These are phyloP conservation scores for Leptographium galeiforme DNA, from an alignment of 2,329 filamentous ascomycete genomes.

Conservation along the genomic window DNA sequence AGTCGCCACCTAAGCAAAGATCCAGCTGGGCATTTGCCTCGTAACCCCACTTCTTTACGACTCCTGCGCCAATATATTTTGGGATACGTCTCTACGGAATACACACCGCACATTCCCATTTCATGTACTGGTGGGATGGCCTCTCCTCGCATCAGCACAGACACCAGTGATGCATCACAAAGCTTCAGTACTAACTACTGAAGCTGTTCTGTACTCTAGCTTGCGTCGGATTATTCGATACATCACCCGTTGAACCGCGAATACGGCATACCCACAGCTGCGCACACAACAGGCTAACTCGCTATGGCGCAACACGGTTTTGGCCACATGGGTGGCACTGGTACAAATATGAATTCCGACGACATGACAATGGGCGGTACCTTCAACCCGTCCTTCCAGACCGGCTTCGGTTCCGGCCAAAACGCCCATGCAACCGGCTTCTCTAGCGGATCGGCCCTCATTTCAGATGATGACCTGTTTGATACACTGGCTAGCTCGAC, in stretches of 20 bases:
- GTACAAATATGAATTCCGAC: conserved; percentile 62
- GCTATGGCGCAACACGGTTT: conserved; percentile 44
- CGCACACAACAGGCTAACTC: neutral
- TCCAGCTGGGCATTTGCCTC: neutral
- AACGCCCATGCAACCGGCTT: conserved; percentile 56
- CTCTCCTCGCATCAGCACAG: neutral
- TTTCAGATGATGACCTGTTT: conserved; percentile 78
- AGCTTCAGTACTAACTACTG: neutral
- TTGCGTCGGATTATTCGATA: neutral
- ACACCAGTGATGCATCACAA: neutral
- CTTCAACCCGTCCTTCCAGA: conserved; percentile 48
- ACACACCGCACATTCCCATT: neutral
- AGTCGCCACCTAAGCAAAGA: neutral
- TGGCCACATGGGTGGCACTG: conserved; percentile 40
- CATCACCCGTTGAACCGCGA: neutral
- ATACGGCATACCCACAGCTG: neutral
- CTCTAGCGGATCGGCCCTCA: conserved; percentile 62
- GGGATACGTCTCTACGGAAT: neutral
- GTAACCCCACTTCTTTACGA: neutral
- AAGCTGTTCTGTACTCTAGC: neutral
- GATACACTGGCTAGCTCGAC: conserved; percentile 53
- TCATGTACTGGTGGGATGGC: neutral
- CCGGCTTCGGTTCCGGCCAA: conserved; percentile 41
- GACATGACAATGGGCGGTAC: conserved; percentile 58
- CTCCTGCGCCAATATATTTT: neutral